A percentile compares a stretch with the other conserved stretches of the same genome.
These are phyloP conservation scores for Lachnellula hyalina DNA, from an alignment of 2,329 filamentous ascomycete species.

Conservation along the genomic window DNA sequence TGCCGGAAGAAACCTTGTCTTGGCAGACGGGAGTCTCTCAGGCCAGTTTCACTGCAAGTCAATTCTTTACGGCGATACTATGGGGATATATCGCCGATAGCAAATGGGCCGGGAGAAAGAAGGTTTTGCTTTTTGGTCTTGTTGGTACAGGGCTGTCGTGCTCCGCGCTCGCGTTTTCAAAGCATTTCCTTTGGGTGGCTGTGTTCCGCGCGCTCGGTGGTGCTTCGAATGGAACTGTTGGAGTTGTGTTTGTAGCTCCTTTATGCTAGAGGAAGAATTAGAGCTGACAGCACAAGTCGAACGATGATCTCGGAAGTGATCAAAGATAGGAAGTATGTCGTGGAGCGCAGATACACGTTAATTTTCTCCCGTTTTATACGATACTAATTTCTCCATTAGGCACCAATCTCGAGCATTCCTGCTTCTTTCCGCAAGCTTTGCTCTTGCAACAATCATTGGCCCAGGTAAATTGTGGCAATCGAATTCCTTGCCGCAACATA, in stretches of 20 bases:
- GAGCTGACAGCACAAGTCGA: constrained; percentile 43
- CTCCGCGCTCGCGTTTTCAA: constrained; percentile 62
- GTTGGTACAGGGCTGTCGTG: constrained; percentile 56
- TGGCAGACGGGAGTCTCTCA: constrained; percentile 61
- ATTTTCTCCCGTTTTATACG: too few species aligned
- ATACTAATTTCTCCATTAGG: too few species aligned
- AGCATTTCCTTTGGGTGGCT: constrained; percentile 50
- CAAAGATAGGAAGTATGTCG: constrained; percentile 62
- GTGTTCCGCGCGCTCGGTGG: constrained; percentile 57
- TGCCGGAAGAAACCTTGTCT: constrained; percentile 43
- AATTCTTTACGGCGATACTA: constrained; percentile 61
- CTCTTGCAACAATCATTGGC: constrained; percentile 45
- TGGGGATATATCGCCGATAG: constrained; percentile 58
- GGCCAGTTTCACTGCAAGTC: constrained; percentile 58
- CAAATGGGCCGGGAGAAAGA: constrained; percentile 52
- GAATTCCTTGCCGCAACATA: background rate
- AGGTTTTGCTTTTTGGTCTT: constrained; percentile 57
- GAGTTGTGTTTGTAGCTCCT: constrained; percentile 60
- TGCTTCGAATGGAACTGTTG: constrained; percentile 63
- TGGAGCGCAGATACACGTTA: too few species aligned
- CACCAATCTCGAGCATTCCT: constrained; percentile 38
- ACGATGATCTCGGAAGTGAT: constrained; percentile 69
- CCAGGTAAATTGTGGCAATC: constrained; percentile 45
- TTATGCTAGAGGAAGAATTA: background rate
- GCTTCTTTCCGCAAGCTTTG: constrained; percentile 58